Evolutionary conservation across 139 green algal genomes (phyloP), one percentile per base, ranked within the genome.

Genomic region (Astrephomene gubernaculifera): DNA sequence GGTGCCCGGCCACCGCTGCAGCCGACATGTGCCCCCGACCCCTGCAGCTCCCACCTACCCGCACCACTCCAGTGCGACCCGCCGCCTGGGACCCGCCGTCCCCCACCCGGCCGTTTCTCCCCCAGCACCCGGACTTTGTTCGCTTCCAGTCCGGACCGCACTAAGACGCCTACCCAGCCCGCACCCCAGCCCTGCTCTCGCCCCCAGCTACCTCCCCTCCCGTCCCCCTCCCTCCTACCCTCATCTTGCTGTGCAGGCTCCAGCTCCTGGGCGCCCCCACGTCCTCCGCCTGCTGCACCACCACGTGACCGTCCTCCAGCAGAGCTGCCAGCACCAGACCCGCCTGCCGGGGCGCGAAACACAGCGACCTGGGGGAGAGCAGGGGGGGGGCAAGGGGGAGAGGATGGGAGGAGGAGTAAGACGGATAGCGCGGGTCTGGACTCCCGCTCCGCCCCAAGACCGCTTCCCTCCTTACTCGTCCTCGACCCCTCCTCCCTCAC

Each of bases 321-420:
- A 80, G 69, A 4, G 70, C 68, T 0, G 84, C 87, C 39, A 93
- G 67, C 44, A 90, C 38, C 10, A 92, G 83, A 8, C 90, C 90
- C 35, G 83, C 43, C 69, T 93, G 90, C 1, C 80, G 72, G 1
- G 90, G 90, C 7, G 82, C 90, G 68, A 93, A 93, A 19, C 36
- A 67, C 6, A 93, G 21, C 4, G 81, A 71, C 71, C 88, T 89
- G 81, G 27, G 43, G 31, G 9, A 57, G 19, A n/a, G 33, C 4
- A 44, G 33, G 9, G 21, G 3, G 14, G 33, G 38, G 36, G 65
- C 33, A 49, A 72, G 4, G 65, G 33, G 65, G 19, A 72, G 22
- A 44, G 6, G 49, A 57, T 57, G 49, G 49, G 49, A 57, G 49
- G 14, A 25, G 49, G 14, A 12, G 49, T 57, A n/a, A n/a, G n/a